These are phyloP conservation scores for Hypoxylon sp. DNA, from an alignment of 2,329 filamentous ascomycete genomes.

Conservation along the genomic window DNA sequence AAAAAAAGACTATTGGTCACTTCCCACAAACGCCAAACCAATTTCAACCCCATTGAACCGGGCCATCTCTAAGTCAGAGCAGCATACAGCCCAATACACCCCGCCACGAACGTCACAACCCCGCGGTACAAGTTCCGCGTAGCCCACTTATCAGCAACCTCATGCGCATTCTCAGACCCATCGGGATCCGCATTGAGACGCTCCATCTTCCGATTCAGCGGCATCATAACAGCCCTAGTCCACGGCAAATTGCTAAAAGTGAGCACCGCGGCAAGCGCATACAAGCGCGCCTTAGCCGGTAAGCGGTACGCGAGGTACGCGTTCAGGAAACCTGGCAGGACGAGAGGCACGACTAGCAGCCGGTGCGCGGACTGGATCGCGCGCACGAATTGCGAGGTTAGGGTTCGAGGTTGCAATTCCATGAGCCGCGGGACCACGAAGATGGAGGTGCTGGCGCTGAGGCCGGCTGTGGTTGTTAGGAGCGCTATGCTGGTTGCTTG, in stretches of 20 bases:
- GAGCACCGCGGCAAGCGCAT: conserved; percentile 63
- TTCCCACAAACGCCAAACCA: background rate
- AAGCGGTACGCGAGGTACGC: conserved; percentile 62
- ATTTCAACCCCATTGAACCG: background rate
- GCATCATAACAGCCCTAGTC: conserved; percentile 62
- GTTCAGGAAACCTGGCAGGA: conserved; percentile 60
- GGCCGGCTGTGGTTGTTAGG: conserved; percentile 62
- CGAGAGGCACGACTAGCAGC: conserved; percentile 58
- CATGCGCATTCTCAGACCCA: conserved; percentile 17
- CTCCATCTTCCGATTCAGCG: conserved; percentile 61
- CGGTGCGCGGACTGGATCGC: conserved; percentile 59
- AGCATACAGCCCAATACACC: conserved; percentile 36
- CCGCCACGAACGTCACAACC: conserved; percentile 25
- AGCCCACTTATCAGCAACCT: conserved; percentile 40
- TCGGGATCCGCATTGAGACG: background rate
- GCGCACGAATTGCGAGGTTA: conserved; percentile 69
- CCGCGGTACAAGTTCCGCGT: conserved; percentile 37
- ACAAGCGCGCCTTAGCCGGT: conserved; percentile 54
- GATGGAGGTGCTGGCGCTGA: conserved; percentile 59
- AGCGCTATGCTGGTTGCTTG: conserved; percentile 67
- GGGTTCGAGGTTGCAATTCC: conserved; percentile 67
- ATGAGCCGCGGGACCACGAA: conserved; percentile 67
- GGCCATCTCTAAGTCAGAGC: conserved; percentile 25
- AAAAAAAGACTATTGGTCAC: too few relatives aligned
- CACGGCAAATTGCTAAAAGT: conserved; percentile 66